Evolutionary conservation across 768 basidiomycete species (phyloP).

Genomic region (Suillus luteus): DNA sequence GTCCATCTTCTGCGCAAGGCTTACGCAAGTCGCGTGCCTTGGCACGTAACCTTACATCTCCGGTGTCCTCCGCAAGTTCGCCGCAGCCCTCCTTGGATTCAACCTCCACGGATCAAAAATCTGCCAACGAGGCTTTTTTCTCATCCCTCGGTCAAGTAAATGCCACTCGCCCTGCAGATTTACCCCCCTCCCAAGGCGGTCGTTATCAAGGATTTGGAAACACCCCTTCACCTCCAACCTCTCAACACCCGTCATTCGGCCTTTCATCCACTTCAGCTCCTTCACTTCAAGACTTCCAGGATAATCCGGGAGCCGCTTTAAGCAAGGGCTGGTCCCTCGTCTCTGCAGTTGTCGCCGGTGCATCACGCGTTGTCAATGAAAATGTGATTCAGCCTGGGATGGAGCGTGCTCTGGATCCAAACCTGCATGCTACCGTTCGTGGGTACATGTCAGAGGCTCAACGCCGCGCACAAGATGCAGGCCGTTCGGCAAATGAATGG

Average conservation of each 20-base stretch:
- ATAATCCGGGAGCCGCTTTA: slow-evolving; percentile 82
- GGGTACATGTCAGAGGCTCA: slow-evolving; percentile 73
- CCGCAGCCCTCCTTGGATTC: slow-evolving; percentile 48
- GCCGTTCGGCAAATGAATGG: slow-evolving; percentile 74
- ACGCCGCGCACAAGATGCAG: slow-evolving; percentile 61
- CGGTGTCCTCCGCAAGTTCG: slow-evolving; percentile 45
- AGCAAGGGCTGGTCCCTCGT: slow-evolving; percentile 98
- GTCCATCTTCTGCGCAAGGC: slow-evolving; percentile 76
- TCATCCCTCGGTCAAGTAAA: slow-evolving; percentile 83
- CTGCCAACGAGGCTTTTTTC: slow-evolving; percentile 88
- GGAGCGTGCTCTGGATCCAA: slow-evolving; percentile 79
- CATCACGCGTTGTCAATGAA: slow-evolving; percentile 76
- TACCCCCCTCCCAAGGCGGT: slow-evolving; percentile 94
- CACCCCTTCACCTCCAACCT: slow-evolving; percentile 59
- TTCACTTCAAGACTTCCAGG: slow-evolving; percentile 76
- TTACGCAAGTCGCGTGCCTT: slow-evolving; percentile 86
- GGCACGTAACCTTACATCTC: slow-evolving; percentile 52
- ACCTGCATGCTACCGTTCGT: slow-evolving; percentile 70
- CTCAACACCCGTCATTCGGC: slow-evolving; percentile 66
- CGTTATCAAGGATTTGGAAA: slow-evolving; percentile 92
- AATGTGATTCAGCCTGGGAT: slow-evolving; percentile 90
- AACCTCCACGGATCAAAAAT: slow-evolving; percentile 55
- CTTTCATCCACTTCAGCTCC: slow-evolving; percentile 84
- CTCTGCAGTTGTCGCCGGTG: slow-evolving; percentile 79
- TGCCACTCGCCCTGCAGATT: slow-evolving; percentile 68